Percentiles rank a stretch among this genome's conserved stretches.
phyloP scores from a whole-genome alignment of 148 eudicot genomes.

The Bassia scoparia region DNA sequence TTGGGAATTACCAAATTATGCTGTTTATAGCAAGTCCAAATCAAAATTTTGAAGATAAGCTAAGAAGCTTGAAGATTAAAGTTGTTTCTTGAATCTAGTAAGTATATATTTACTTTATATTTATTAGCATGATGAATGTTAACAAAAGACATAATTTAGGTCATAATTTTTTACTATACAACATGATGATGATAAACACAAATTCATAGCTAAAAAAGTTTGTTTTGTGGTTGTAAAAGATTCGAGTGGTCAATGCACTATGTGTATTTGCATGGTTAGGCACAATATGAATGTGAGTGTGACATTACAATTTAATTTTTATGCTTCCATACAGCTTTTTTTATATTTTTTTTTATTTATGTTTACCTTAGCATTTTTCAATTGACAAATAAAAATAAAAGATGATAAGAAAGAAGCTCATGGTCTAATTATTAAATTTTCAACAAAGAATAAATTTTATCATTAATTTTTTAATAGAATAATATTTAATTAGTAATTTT shows the following conservation, averaged over 20 bases:
- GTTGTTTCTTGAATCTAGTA: background rate
- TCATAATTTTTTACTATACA: background rate
- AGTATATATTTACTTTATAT: background rate
- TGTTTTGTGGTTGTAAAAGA: slow-evolving; percentile 26
- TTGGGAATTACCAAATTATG: slow-evolving; percentile 12
- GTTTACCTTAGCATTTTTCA: background rate
- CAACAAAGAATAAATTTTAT: too few species aligned
- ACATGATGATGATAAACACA: slow-evolving; percentile 20
- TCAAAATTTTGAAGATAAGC: slow-evolving; percentile 5
- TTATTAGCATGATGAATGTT: background rate
- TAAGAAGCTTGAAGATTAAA: slow-evolving; percentile 19
- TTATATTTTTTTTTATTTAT: too few species aligned
- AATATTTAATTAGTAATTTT: too few species aligned
- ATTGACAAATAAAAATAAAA: background rate
- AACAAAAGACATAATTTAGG: background rate
- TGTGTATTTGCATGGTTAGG: slow-evolving; percentile 19
- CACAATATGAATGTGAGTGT: slow-evolving; percentile 26
- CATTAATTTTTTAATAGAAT: too few species aligned
- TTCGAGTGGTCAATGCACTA: slow-evolving; percentile 19
- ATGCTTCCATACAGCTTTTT: slow-evolving; percentile 7
- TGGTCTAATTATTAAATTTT: too few species aligned
- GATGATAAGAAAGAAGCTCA: too few species aligned
- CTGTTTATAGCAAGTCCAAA: slow-evolving; percentile 19
- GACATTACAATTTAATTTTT: slow-evolving; percentile 14
- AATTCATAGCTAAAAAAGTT: slow-evolving; percentile 9